phyloP scores from a whole-genome alignment of 805 yeast genomes.

The Trichomonascus vanleenenianus region DNA sequence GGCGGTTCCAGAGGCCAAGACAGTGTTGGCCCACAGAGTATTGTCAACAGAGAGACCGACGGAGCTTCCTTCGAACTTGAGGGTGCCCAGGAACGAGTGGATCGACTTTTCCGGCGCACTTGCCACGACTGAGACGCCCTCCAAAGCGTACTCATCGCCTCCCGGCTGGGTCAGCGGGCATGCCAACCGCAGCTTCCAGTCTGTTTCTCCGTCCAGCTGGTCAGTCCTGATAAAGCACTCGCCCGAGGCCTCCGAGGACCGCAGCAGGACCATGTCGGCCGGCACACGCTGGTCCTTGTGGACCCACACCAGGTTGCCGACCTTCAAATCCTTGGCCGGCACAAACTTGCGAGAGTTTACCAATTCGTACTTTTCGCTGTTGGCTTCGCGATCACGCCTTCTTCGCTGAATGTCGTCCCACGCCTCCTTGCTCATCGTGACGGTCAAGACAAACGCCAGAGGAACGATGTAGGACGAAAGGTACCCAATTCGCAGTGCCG shows the following conservation, averaged over 20 bases:
- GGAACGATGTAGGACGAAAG: constrained; percentile 91
- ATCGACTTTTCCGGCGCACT: constrained; percentile 81
- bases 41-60: constrained; percentile 68
- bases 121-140: constrained; percentile 51
- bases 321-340: constrained; percentile 57
- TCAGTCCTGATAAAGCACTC: constrained; percentile 94
- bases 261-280: constrained; percentile 82
- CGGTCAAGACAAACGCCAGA: constrained; percentile 80
- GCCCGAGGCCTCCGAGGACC: constrained; percentile 71
- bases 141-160: constrained; percentile 33
- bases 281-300: constrained; percentile 85
- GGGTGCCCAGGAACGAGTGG: constrained; percentile 70
- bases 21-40: constrained; percentile 97
- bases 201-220: constrained; percentile 98
- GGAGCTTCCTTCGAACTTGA: constrained; percentile 46
- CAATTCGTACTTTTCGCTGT: constrained; percentile 74
- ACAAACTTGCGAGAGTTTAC: constrained; percentile 31
- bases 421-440: constrained; percentile 95
- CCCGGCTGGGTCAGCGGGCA: constrained; percentile 60
- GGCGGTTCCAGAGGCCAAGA: constrained; percentile 88
- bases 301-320: constrained; percentile 77
- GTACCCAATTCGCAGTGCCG: constrained; percentile 87
- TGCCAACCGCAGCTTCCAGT: constrained; percentile 90
- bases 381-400: constrained; percentile 82
- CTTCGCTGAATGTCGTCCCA: constrained; percentile 88